Evolutionary conservation across 2,329 filamentous ascomycete species (phyloP), one percentile per base, ranked within the genome.

Genomic region (Aspergillus pseudoviridinutans): DNA sequence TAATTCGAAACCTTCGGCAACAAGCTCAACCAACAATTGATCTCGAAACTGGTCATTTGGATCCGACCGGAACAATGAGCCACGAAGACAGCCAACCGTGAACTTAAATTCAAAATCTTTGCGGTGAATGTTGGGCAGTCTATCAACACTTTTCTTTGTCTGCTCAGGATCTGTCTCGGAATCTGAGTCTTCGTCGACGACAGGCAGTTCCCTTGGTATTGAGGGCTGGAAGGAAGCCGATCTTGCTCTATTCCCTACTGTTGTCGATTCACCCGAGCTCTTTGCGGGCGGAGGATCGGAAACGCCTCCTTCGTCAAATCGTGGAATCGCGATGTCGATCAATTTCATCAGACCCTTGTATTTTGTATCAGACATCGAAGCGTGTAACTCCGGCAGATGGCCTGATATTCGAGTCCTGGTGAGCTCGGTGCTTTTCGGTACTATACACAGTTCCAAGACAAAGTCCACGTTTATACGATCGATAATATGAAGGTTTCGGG

Each of bases 391-490:
- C 0, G 95, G 94, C 54, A 99, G 80, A 66, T 95, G 91, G 1
- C 94, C 94, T 1, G 92, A 95, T 35, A 99, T 86, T 59, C 91
- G 89, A 64, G 97, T 87, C 68, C 94, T 94, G 14, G 94, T 95
- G 51, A 99, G 79, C 61, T 97, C 95, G 0, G 93, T 89, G 0
- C 91, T 91, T 71, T 97, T 97, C 0, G 94, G 94, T n/a, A 99
- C 80, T 64, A 99, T 99, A 7, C 92, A 99, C 22, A 90, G 88
- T 71, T 97, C 92, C n/a, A 99, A 86, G 10, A 92, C 87, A 71
- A 99, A 97, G 72, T 97, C 91, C 66, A 99, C 90, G 65, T 96
- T 99, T 78, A 99, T 99, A 63, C 91, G 87, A 72, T 99, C 93
- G 38, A 99, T 91, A 55, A 99, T 87, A 71, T 97, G 93, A 63